These are phyloP conservation scores for Entomortierella parvispora DNA, from an alignment of 192 early-diverging fungal species.

Conservation along the genomic window DNA sequence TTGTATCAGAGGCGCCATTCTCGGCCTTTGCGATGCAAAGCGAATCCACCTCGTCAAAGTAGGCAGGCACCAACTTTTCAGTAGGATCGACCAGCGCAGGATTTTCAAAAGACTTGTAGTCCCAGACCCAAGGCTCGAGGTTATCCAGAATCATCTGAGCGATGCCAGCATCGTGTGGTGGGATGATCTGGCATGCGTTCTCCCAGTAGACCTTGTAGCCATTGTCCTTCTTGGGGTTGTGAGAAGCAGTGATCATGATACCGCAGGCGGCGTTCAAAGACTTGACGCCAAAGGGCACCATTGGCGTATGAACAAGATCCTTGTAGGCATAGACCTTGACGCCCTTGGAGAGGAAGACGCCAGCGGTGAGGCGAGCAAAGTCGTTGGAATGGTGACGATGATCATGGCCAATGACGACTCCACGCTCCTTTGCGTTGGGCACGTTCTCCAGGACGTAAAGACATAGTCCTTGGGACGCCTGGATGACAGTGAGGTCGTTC, in stretches of 20 bases:
- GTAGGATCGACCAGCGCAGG: slow-evolving; percentile 66
- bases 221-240: slow-evolving; percentile 95
- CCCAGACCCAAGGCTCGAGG: slow-evolving; percentile 78
- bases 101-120: slow-evolving; percentile 66
- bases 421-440: slow-evolving; percentile 66
- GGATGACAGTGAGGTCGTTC: slow-evolving; percentile 93
- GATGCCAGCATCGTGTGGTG: slow-evolving; percentile 87
- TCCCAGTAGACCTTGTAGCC: slow-evolving; percentile 92
- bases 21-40: slow-evolving; percentile 56
- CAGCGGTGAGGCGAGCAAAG: slow-evolving; percentile 87
- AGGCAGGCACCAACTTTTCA: slow-evolving; percentile 71
- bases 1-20: slow-evolving; percentile 58
- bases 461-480: slow-evolving; percentile 89
- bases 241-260: slow-evolving; percentile 97
- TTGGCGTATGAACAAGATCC: slow-evolving; percentile 83
- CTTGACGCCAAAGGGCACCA: slow-evolving; percentile 90
- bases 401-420: slow-evolving; percentile 94
- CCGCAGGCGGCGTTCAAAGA: slow-evolving; percentile 77
- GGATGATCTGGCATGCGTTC: slow-evolving; percentile 92
- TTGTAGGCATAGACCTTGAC: slow-evolving; percentile 84
- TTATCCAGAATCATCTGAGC: slow-evolving; percentile 75
- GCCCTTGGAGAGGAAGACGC: slow-evolving; percentile 81
- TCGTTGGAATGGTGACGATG: slow-evolving; percentile 87
- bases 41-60: slow-evolving; percentile 71
- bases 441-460: slow-evolving; percentile 72